Evolutionary conservation across 768 basidiomycete species (phyloP).

Genomic region (Amanita exitialis): DNA sequence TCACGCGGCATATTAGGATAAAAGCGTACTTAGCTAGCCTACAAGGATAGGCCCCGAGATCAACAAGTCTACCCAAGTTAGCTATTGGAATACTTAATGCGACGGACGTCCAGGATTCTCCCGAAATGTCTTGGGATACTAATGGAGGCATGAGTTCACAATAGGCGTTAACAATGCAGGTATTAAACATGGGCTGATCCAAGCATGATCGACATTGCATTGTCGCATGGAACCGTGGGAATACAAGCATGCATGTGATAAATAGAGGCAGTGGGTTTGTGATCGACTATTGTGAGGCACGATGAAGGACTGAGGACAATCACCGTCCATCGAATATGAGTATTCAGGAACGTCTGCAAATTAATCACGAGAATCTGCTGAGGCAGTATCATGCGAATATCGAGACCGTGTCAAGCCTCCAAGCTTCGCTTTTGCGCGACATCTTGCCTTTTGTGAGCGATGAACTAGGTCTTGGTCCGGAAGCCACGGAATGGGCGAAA

Average conservation of each 20-base stretch:
- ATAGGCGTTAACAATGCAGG: no score
- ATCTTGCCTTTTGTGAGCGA: slow-evolving; percentile 51
- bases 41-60: background rate
- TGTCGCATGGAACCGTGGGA: slow-evolving; percentile 1
- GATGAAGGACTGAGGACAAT: background rate
- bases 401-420: slow-evolving; percentile 34
- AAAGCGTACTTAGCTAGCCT: background rate
- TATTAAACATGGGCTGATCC: background rate
- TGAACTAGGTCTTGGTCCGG: slow-evolving; percentile 42
- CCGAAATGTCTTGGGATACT: background rate
- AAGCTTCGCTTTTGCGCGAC: slow-evolving; percentile 40
- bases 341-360: slow-evolving; percentile 29
- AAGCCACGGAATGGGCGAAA: slow-evolving; percentile 38
- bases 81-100: background rate
- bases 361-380: slow-evolving; percentile 37
- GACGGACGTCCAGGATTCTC: background rate
- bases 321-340: slow-evolving; percentile 16
- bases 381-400: slow-evolving; percentile 41
- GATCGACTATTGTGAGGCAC: background rate
- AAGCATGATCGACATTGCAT: background rate
- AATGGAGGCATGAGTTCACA: no score
- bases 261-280: background rate
- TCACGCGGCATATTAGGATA: background rate
- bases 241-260: background rate
- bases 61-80: background rate